A percentile compares a stretch with the other conserved stretches of the same genome.
phyloP scores from a whole-genome alignment of 2,329 filamentous ascomycete species.

The Neoascochyta sp. region DNA sequence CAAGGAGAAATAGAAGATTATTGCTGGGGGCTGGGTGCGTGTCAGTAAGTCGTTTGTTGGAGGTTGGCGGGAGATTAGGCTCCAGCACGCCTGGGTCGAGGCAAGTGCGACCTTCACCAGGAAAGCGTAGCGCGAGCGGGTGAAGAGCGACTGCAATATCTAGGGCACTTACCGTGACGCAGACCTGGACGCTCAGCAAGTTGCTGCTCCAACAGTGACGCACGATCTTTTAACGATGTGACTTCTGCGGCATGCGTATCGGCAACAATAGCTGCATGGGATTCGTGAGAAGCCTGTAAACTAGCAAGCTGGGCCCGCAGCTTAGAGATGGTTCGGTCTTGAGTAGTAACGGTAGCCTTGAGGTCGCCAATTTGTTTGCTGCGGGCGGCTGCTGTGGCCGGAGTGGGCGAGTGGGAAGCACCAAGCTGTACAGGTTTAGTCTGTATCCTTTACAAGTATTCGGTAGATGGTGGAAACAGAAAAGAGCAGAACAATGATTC shows the following conservation, averaged over 20 bases:
- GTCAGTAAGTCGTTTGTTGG: conserved; percentile 15
- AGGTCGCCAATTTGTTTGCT: conserved; percentile 25
- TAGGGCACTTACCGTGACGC: conserved; percentile 30
- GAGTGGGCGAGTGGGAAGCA: conserved; percentile 8
- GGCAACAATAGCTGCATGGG: conserved; percentile 36
- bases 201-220: conserved; percentile 38
- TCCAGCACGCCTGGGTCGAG: conserved; percentile 1
- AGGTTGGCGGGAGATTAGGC: too few species aligned
- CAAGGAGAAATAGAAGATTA: conserved; percentile 23
- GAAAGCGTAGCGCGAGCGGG: conserved; percentile 4
- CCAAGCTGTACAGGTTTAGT: conserved; percentile 19
- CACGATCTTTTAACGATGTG: conserved; percentile 38
- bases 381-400: conserved; percentile 11
- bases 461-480: not conserved
- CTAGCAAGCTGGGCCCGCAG: conserved; percentile 36
- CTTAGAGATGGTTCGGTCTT: conserved; percentile 31
- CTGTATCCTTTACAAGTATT: not conserved
- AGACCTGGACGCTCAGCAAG: conserved; percentile 22
- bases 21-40: conserved; percentile 24
- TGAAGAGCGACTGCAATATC: conserved; percentile 3
- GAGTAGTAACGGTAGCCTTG: conserved; percentile 28
- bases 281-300: conserved; percentile 40
- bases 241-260: conserved; percentile 42
- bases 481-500: too few species aligned
- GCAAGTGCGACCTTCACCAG: conserved; percentile 6